phyloP scores from a whole-genome alignment of 306 rosid genomes.

The Lupinus albus region DNA sequence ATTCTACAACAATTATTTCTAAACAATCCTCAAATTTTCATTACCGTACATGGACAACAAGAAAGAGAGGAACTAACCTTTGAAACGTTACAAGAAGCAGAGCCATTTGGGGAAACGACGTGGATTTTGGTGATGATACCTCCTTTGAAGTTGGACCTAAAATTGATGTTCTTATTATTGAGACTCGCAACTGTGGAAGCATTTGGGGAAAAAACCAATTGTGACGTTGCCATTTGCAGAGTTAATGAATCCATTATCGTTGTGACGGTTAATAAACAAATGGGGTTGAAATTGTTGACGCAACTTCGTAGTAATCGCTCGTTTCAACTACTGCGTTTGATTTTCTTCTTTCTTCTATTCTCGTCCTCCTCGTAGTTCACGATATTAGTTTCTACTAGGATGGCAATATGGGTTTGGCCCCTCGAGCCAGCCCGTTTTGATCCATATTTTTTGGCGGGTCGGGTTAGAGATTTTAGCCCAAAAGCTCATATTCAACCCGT shows the following conservation, averaged over 20 bases:
- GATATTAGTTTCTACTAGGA: too few species aligned
- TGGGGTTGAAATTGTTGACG: background rate
- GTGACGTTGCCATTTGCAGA: conserved; percentile 52
- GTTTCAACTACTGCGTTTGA: conserved; percentile 13
- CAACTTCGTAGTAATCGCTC: conserved; percentile 28
- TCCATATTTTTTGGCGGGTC: too few species aligned
- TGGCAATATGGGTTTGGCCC: too few species aligned
- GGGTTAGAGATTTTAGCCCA: too few species aligned
- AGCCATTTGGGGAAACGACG: conserved; percentile 56
- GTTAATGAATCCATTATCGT: conserved; percentile 54
- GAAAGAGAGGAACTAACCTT: conserved; percentile 47
- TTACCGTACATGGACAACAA: background rate
- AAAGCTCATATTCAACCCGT: too few species aligned
- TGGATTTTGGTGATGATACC: conserved; percentile 31
- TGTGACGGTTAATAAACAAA: too few species aligned
- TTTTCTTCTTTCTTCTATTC: background rate
- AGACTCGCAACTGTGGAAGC: conserved; percentile 35
- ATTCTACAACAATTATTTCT: background rate
- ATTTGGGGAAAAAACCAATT: conserved; percentile 32
- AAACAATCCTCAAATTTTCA: background rate
- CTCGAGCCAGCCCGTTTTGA: too few species aligned
- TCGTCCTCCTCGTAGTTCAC: conserved; percentile 36
- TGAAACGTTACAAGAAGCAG: conserved; percentile 51
- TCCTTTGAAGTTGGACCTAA: conserved; percentile 39
- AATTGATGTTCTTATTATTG: conserved; percentile 18